Conservation (phyloP, 129 eudicot genomes). For the Artemisia tridentata region DNA sequence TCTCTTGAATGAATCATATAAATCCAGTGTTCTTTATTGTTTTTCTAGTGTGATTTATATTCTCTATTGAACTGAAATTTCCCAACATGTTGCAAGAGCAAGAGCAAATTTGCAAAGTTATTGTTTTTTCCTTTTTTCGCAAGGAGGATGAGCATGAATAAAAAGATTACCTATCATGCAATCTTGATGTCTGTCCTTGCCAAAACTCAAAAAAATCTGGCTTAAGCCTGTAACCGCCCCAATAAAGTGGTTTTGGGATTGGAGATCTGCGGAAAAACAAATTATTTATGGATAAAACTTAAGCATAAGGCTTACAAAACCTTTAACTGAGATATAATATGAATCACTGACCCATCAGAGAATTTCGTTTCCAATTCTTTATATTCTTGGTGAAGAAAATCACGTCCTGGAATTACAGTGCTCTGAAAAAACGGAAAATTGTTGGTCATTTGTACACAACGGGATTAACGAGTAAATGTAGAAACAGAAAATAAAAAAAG, state of each 20-base stretch:
- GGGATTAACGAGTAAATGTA: neutral
- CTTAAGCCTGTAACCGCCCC: conserved; percentile 98
- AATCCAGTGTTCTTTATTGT: too few relatives aligned
- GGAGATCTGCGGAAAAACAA: conserved; percentile 48
- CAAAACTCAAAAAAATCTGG: conserved; percentile 85
- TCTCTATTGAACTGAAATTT: too few relatives aligned
- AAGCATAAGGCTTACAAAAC: neutral
- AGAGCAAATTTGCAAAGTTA: too few relatives aligned
- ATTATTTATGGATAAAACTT: conserved; percentile 10
- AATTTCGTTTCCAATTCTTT: conserved; percentile 63
- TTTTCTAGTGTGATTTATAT: too few relatives aligned
- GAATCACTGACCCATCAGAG: conserved; percentile 75
- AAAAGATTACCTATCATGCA: conserved; percentile 79
- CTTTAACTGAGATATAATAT: conserved; percentile 13
- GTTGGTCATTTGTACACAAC: neutral
- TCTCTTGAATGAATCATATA: too few relatives aligned
- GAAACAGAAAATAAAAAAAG: neutral
- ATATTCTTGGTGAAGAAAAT: conserved; percentile 63
- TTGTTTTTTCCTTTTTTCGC: neutral
- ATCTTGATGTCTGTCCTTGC: conserved; percentile 94
- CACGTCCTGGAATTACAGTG: conserved; percentile 79
- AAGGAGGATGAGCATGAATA: neutral
- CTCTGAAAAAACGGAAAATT: conserved; percentile 51
- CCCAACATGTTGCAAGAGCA: too few relatives aligned
- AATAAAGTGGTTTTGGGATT: conserved; percentile 78